A percentile compares a stretch with the other conserved stretches of the same genome.
Conservation (phyloP, 179 eudicot species). For the Beta lomatogona region DNA sequence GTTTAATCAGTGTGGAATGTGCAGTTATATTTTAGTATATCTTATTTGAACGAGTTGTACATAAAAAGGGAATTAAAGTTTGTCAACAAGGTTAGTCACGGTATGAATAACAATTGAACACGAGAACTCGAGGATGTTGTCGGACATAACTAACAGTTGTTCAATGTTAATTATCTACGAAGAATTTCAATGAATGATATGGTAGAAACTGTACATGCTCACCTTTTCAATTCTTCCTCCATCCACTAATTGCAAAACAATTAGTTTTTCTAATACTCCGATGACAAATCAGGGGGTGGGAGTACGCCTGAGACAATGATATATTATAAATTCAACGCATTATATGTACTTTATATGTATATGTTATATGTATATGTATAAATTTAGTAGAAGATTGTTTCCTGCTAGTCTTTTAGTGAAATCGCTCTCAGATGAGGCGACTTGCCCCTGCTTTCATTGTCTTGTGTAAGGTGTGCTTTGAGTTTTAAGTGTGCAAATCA, state of each 20-base stretch:
- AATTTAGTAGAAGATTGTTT: not conserved
- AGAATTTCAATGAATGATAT: not conserved
- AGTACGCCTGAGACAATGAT: not conserved
- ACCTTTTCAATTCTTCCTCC: not conserved
- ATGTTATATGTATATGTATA: too few species aligned
- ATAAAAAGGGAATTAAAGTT: not conserved
- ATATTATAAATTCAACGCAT: too few species aligned
- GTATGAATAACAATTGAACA: not conserved
- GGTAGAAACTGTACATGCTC: not conserved
- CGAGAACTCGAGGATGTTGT: not conserved
- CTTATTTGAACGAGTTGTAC: not conserved
- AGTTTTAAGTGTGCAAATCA: not conserved
- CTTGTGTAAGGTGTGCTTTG: not conserved
- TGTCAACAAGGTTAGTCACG: not conserved
- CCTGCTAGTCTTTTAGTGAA: not conserved
- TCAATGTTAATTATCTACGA: not conserved
- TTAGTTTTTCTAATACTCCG: not conserved
- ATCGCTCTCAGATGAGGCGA: not conserved
- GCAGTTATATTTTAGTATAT: not conserved
- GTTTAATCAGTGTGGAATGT: not conserved
- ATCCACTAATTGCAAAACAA: not conserved
- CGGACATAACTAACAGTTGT: not conserved
- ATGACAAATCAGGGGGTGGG: not conserved
- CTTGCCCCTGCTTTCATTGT: not conserved
- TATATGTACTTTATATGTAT: too few species aligned